Evolutionary conservation across 371 early-diverging fungal genomes (phyloP).

Genomic region (Smittium culicis): DNA sequence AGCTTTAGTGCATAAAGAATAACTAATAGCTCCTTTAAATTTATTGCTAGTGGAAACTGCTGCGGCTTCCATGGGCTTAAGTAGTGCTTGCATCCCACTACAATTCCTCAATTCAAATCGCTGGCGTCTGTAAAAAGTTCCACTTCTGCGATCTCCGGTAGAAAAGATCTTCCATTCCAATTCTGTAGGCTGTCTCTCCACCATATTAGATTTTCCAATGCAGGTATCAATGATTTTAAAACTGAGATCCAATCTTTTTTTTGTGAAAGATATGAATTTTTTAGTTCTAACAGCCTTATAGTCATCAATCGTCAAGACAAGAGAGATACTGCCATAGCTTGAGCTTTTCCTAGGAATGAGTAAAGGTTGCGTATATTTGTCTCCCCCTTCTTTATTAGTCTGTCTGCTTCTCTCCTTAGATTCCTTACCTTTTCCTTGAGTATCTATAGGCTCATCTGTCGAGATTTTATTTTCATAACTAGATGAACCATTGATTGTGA

Average conservation of each 20-base stretch:
- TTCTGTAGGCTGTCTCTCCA: background rate
- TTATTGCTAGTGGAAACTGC: background rate
- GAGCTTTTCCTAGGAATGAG: conserved; percentile 11
- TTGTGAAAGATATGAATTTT: background rate
- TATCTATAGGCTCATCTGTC: background rate
- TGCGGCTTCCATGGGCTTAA: background rate
- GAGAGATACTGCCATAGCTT: conserved; percentile 7
- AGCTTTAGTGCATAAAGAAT: background rate
- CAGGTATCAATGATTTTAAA: background rate
- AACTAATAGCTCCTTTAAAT: background rate
- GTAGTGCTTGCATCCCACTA: background rate
- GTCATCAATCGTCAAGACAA: background rate
- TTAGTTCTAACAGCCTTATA: background rate
- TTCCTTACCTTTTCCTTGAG: background rate
- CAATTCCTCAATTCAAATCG: background rate
- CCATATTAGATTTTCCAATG: background rate
- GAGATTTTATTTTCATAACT: background rate
- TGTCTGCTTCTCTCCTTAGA: background rate
- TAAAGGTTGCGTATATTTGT: conserved; percentile 3
- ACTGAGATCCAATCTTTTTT: background rate
- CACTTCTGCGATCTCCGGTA: background rate
- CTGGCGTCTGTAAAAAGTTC: conserved; percentile 3
- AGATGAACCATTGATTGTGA: background rate
- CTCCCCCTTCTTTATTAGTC: background rate
- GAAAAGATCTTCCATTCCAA: background rate